Evolutionary conservation across 78 protist genomes (phyloP).

Genomic region (Bodo saltans): DNA sequence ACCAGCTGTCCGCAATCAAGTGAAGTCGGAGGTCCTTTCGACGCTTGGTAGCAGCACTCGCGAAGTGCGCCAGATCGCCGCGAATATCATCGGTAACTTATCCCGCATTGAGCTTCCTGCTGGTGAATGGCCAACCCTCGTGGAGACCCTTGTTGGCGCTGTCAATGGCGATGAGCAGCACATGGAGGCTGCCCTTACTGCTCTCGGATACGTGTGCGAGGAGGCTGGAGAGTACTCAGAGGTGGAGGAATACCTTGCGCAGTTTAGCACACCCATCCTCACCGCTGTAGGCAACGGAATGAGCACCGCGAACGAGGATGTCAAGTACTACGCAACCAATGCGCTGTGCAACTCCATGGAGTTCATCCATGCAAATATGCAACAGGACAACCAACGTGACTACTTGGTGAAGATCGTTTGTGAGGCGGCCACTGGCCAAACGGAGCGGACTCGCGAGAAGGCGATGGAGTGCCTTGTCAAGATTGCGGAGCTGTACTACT

Average conservation of each 20-base stretch:
- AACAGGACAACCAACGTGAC: constrained; percentile 52
- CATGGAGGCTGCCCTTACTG: constrained; percentile 61
- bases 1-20: background rate
- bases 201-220: constrained; percentile 83
- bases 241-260: constrained; percentile 22
- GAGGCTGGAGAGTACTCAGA: constrained; percentile 47
- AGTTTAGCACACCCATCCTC: constrained; percentile 36
- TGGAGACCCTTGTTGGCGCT: constrained; percentile 48
- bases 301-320: background rate
- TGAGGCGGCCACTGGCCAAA: background rate
- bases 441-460: background rate
- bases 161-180: background rate
- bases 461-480: constrained; percentile 46
- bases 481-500: constrained; percentile 57
- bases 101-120: constrained; percentile 75
- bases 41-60: constrained; percentile 12
- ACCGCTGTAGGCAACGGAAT: background rate
- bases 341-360: constrained; percentile 66
- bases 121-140: constrained; percentile 70
- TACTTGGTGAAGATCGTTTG: constrained; percentile 37
- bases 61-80: constrained; percentile 38
- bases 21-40: constrained; percentile 1
- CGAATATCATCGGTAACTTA: constrained; percentile 54
- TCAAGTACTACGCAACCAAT: constrained; percentile 40
- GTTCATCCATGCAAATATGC: constrained; percentile 48